These are phyloP conservation scores for Podaxis sp. DNA, from an alignment of 768 basidiomycete species.

Conservation along the genomic window DNA sequence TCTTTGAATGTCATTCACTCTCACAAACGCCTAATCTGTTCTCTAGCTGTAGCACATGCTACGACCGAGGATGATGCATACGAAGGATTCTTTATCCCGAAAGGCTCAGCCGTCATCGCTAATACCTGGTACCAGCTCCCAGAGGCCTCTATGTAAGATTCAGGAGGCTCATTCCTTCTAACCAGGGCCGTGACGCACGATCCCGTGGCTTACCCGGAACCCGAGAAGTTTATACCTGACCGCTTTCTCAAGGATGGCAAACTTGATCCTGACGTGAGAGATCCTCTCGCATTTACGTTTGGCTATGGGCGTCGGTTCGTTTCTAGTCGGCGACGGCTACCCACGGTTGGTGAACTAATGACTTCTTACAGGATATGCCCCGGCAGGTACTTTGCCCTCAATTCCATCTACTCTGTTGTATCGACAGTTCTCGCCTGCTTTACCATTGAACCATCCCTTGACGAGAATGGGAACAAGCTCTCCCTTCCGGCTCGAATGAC, in stretches of 20 bases:
- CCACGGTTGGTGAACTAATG: neutral
- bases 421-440: conserved; percentile 16
- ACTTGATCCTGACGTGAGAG: conserved; percentile 17
- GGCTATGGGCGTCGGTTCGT: conserved; percentile 25
- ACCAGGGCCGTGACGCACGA: conserved; percentile 33
- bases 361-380: conserved; percentile 19
- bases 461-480: neutral
- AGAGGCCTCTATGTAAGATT: no score
- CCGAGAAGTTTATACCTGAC: conserved; percentile 32
- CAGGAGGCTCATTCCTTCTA: neutral
- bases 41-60: conserved; percentile 18
- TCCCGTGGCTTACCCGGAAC: conserved; percentile 30
- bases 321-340: neutral
- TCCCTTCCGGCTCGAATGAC: neutral
- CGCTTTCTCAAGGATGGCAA: conserved; percentile 25
- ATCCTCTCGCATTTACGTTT: conserved; percentile 21
- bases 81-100: conserved; percentile 6
- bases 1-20: neutral
- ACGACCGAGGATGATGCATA: conserved; percentile 19
- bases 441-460: conserved; percentile 14
- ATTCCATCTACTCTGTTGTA: conserved; percentile 12
- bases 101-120: neutral
- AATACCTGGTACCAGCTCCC: conserved; percentile 1
- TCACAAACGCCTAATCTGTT: neutral
- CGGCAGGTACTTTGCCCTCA: conserved; percentile 16